phyloP scores from a whole-genome alignment of 1,139 yeast species.

The Arxiozyma heterogenica region DNA sequence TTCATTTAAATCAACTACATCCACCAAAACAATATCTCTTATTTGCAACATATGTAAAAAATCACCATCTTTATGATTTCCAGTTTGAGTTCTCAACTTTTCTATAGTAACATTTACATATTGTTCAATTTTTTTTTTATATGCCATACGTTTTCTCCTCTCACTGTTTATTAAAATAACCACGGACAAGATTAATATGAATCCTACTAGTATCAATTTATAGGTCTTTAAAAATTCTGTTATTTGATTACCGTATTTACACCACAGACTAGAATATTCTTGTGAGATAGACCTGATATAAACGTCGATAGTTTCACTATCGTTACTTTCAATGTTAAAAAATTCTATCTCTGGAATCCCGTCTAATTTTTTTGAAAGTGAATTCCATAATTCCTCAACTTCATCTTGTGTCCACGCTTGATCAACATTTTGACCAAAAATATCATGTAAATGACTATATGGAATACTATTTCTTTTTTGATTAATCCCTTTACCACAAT shows the following conservation, averaged over 20 bases:
- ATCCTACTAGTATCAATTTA: not conserved
- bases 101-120: constrained; percentile 1
- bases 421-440: not conserved
- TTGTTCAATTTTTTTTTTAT: not conserved
- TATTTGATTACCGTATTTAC: constrained; percentile 30
- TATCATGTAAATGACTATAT: constrained; percentile 42
- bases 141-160: constrained; percentile 30
- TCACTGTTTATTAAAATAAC: constrained; percentile 14
- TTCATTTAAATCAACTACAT: constrained; percentile 34
- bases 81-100: constrained; percentile 30
- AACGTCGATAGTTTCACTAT: constrained; percentile 13
- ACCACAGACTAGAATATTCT: constrained; percentile 44
- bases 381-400: constrained; percentile 5
- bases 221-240: not conserved
- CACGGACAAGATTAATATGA: not conserved
- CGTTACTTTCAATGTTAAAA: constrained; percentile 51
- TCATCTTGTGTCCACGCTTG: not conserved
- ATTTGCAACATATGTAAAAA: constrained; percentile 66
- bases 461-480: constrained; percentile 37
- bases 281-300: constrained; percentile 54
- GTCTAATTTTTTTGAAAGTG: constrained; percentile 1
- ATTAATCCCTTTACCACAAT: constrained; percentile 41
- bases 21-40: constrained; percentile 51
- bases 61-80: constrained; percentile 12
- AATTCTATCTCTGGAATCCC: constrained; percentile 28